These are phyloP conservation scores for Narthecium ossifragum DNA, from an alignment of 106 monocot species.

Conservation along the genomic window DNA sequence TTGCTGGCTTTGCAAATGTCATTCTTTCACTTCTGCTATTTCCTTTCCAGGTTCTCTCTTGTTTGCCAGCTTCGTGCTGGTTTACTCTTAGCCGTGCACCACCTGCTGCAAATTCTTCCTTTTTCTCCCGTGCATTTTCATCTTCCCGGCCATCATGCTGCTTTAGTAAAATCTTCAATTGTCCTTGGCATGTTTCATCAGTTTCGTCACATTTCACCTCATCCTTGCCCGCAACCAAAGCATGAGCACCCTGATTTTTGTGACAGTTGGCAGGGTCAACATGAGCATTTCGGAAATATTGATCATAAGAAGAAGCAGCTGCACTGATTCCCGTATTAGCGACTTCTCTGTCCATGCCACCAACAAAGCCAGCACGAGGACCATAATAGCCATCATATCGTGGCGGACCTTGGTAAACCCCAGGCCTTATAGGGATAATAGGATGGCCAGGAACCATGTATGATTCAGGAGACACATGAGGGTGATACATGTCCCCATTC, in stretches of 20 bases:
- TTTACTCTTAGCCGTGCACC: slow-evolving; percentile 4
- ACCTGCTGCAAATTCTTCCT: slow-evolving; percentile 8
- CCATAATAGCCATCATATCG: slow-evolving; percentile 63
- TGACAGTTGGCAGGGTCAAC: slow-evolving; percentile 22
- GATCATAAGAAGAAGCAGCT: slow-evolving; percentile 4
- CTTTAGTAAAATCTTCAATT: slow-evolving; percentile 53
- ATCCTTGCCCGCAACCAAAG: slow-evolving; percentile 16
- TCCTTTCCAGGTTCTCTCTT: neutral
- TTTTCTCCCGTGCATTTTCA: slow-evolving; percentile 21
- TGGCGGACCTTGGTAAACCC: slow-evolving; percentile 40
- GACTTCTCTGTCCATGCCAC: slow-evolving; percentile 20
- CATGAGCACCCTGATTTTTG: slow-evolving; percentile 16
- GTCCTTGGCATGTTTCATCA: slow-evolving; percentile 28
- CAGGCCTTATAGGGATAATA: slow-evolving; percentile 46
- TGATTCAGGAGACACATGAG: slow-evolving; percentile 47
- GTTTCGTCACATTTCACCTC: slow-evolving; percentile 18
- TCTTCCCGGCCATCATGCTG: slow-evolving; percentile 36
- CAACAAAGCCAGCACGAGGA: slow-evolving; percentile 24
- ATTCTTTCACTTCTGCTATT: neutral
- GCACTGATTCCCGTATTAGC: slow-evolving; percentile 18
- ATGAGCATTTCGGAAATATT: slow-evolving; percentile 22
- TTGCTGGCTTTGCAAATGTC: neutral
- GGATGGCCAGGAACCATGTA: slow-evolving; percentile 35
- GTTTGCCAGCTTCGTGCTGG: neutral
- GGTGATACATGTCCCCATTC: slow-evolving; percentile 38